Conservation (phyloP, 2,329 filamentous ascomycete species). For the Diaporthe citrichinensis region DNA sequence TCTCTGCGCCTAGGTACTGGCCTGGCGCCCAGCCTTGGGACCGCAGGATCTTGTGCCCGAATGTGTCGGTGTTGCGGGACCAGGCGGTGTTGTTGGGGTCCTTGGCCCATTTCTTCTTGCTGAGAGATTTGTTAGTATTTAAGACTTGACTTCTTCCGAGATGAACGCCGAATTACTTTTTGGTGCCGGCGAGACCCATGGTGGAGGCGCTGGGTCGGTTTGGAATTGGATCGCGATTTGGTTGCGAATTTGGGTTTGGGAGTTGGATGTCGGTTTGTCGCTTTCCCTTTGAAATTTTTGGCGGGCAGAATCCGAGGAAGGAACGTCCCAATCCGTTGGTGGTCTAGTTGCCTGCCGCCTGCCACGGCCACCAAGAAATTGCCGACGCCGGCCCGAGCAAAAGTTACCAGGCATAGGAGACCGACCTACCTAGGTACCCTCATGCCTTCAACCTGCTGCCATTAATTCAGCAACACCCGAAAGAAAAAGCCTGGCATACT, state of each 20-base stretch:
- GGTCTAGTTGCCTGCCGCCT: conserved; percentile 10
- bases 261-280: conserved; percentile 13
- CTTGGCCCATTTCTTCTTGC: conserved; percentile 79
- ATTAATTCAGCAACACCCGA: background rate
- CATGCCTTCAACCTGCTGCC: background rate
- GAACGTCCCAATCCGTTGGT: background rate
- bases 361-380: background rate
- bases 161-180: conserved; percentile 66
- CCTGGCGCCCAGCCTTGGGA: conserved; percentile 94
- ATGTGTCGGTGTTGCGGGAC: conserved; percentile 84
- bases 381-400: conserved; percentile 34
- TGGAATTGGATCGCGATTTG: background rate
- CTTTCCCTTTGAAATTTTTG: conserved; percentile 37
- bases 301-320: conserved; percentile 35
- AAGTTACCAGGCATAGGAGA: background rate
- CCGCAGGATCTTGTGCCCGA: conserved; percentile 90
- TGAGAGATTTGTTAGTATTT: conserved; percentile 42
- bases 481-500: background rate
- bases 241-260: background rate
- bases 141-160: no score
- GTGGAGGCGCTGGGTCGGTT: conserved; percentile 29
- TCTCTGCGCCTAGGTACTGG: conserved; percentile 82
- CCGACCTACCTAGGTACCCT: no score
- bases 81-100: conserved; percentile 98
- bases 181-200: conserved; percentile 79